These are phyloP conservation scores for Cyclotella choctawhatcheeana DNA, from an alignment of 108 stramenopile genomes.

Conservation along the genomic window DNA sequence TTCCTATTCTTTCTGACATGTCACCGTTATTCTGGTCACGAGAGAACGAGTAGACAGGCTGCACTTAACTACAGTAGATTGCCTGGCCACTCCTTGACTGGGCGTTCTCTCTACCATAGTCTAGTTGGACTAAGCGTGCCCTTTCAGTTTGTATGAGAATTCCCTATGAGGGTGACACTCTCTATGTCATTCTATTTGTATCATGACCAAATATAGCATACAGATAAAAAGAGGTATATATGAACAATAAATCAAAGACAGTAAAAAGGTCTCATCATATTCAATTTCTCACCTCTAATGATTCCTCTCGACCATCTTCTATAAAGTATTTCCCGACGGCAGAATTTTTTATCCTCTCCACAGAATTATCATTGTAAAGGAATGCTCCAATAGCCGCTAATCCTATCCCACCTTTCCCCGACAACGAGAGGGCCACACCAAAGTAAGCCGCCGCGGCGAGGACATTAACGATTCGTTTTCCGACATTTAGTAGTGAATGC, in stretches of 20 bases:
- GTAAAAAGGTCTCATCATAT: background rate
- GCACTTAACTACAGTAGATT: too few species aligned
- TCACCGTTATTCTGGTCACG: too few species aligned
- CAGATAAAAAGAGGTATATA: too few species aligned
- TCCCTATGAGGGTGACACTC: too few species aligned
- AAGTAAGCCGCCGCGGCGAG: constrained; percentile 36
- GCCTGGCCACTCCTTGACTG: too few species aligned
- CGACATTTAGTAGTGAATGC: constrained; percentile 65
- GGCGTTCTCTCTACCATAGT: too few species aligned
- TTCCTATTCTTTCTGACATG: too few species aligned
- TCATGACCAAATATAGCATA: too few species aligned
- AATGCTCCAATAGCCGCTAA: constrained; percentile 24
- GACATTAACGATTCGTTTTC: constrained; percentile 54
- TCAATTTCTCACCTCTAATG: background rate
- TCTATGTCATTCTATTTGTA: background rate
- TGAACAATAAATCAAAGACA: too few species aligned
- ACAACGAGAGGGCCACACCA: background rate
- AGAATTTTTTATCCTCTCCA: constrained; percentile 1
- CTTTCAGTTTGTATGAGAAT: too few species aligned
- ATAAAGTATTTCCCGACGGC: constrained; percentile 9
- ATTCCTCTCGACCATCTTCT: background rate
- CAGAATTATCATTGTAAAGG: constrained; percentile 23
- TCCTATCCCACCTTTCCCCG: constrained; percentile 13
- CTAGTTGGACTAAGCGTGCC: too few species aligned
- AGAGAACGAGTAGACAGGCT: too few species aligned